Evolutionary conservation across 495 filamentous ascomycete genomes (phyloP).

Genomic region (Paragyromitra xinjiangensis): DNA sequence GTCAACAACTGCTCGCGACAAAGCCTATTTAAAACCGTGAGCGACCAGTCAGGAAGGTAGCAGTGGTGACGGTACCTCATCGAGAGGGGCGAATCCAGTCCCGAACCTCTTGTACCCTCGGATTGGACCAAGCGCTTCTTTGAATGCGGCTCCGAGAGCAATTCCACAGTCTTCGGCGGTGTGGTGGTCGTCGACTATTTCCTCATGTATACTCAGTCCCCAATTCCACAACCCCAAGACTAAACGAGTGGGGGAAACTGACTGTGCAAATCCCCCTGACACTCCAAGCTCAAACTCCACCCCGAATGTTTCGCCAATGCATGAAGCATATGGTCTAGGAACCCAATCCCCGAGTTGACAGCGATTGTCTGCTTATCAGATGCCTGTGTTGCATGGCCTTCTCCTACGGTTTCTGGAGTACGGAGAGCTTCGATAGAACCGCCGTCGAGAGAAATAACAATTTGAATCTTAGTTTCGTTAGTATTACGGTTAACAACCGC

Average conservation of each 20-base stretch:
- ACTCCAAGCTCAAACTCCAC: conserved; percentile 83
- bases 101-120: conserved; percentile 89
- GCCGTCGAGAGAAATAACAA: conserved; percentile 92
- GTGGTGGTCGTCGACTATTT: conserved; percentile 95
- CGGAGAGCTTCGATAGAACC: conserved; percentile 72
- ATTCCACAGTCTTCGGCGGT: conserved; percentile 96
- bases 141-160: conserved; percentile 86
- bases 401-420: conserved; percentile 59
- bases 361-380: conserved; percentile 82
- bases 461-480: conserved; percentile 94
- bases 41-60: not conserved
- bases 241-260: conserved; percentile 55
- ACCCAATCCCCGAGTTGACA: conserved; percentile 95
- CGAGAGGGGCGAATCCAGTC: conserved; percentile 86
- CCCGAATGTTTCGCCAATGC: conserved; percentile 94
- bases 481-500: conserved; percentile 83
- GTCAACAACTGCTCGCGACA: conserved; percentile 92
- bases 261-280: conserved; percentile 91
- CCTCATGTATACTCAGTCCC: not conserved
- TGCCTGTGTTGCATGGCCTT: conserved; percentile 80
- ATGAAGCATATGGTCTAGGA: conserved; percentile 98
- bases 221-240: not conserved
- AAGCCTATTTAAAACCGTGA: conserved; percentile 61
- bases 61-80: conserved; percentile 66
- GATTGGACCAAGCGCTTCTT: conserved; percentile 74